Base-by-base conservation (phyloP, 176 grass and related monocot genomes). In the Paspalum vaginatum region DNA sequence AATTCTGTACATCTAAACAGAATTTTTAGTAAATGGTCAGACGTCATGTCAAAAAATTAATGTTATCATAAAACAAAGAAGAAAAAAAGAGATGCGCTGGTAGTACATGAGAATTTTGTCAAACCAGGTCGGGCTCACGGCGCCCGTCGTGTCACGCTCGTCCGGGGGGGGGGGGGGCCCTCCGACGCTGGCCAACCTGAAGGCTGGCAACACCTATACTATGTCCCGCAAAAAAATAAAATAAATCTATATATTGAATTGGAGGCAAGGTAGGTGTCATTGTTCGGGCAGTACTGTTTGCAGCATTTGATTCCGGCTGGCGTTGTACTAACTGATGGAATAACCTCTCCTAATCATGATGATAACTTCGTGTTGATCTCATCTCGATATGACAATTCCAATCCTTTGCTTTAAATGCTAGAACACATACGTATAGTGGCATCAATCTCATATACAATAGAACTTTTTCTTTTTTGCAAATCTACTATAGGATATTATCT, bases 101-200 rank as follows among this genome's bases (percentile, higher is more conserved):
- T 32, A 3, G 2, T 32, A 20, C 11, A 27, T 24, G 26, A n/a
- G 2, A 42, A 50, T 70, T 70, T 78, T 85, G 65, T 70, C 65
- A 84, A 69, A 50, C 38, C n/a, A 16, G 63, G 73, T 42, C 63
- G 18, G 26, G 41, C 39, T 76, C 72, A 40, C 17, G 64, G 37
- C 18, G 62, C 25, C 62, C 6, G 43, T 77, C 74, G n/a, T 40
- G 65, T 85, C 83, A 78, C 65, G 65, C 45, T 3, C 20, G 2
- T 0, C 40, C 8, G 9, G 72, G 63, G 50, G 32, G 32, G 2
- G 9, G 72, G 63, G 50, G 32, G 32, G 2, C 32, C 32, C 24
- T 41, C 54, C 1, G 52, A 25, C 12, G 51, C 18, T 47, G 77
- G 53, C 79, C 43, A 68, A 68, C 72, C 52, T 40, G 60, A 65